Base-by-base conservation (phyloP, 2,329 filamentous ascomycete genomes). In the Phyllosticta citribraziliensis region DNA sequence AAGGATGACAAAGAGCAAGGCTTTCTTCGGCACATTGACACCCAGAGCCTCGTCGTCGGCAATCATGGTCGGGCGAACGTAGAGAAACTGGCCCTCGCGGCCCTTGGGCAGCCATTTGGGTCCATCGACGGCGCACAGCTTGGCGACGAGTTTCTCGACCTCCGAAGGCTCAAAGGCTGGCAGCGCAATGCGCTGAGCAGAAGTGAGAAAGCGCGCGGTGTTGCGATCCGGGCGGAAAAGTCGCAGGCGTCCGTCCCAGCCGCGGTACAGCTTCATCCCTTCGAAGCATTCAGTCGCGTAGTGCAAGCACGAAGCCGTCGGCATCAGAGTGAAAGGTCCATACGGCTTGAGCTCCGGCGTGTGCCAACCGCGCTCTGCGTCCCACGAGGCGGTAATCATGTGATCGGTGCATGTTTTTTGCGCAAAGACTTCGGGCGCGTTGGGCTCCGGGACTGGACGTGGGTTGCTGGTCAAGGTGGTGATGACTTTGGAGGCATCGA, bases 251-350 rank as follows among this genome's bases (percentile, higher is more conserved):
- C 86, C 87, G 72, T 93, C 88, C 66, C 82, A 75, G 72, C 85
- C 76, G 70, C 84, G 86, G 72, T 84, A 84, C 54, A 84, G 84
- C 76, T 95, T 96, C 77, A 87, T 80, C 12, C 91, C 91, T 76
- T 96, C 91, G 76, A 95, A 96, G 74, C 91, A 95, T 75, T 93
- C 88, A 55, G 90, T 95, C 11, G 90, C 91, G 75, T 96, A 96
- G 80, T 96, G 91, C 63, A 96, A 82, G 64, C 86, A 85, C 3
- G 86, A 89, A 14, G 90, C 89, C 4, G 88, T 92, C 40, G 91
- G 91, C 78, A 90, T 88, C 69, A 96, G 84, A 64, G 81, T 81
- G 58, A 96, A 77, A 11, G 89, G 87, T 0, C 88, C 88, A 74
- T 90, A 94, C 25, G 90, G 88, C 72, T 84, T 83, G 62, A 95